Evolutionary conservation across 371 early-diverging fungal species (phyloP).

Genomic region (Lichtheimia hyalospora): DNA sequence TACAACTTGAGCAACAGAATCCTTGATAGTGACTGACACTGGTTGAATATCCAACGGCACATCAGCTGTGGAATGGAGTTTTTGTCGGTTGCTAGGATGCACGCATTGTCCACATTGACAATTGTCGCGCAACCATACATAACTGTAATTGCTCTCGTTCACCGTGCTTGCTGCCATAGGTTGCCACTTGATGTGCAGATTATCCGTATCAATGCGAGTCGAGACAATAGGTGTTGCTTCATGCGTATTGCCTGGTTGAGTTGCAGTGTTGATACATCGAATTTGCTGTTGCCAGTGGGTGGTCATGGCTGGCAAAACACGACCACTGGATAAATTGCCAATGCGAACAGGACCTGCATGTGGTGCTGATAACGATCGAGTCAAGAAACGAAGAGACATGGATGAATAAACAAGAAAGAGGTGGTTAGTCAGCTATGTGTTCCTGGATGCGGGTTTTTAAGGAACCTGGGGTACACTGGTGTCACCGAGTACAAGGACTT

Average conservation of each 20-base stretch:
- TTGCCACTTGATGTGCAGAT: slow-evolving; percentile 27
- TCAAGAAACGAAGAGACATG: background rate
- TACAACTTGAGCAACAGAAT: slow-evolving; percentile 34
- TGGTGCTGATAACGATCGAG: background rate
- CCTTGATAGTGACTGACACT: slow-evolving; percentile 19
- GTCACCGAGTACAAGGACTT: background rate
- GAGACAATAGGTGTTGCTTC: background rate
- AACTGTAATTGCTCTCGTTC: slow-evolving; percentile 38
- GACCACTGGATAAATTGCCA: background rate
- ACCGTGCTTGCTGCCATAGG: background rate
- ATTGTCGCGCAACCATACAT: slow-evolving; percentile 82
- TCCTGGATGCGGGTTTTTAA: background rate
- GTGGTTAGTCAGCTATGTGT: background rate
- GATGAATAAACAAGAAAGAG: background rate
- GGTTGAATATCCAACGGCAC: slow-evolving; percentile 59
- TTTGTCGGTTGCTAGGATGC: slow-evolving; percentile 77
- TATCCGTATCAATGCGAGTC: slow-evolving; percentile 10
- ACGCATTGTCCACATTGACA: slow-evolving; percentile 75
- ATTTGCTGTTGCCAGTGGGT: background rate
- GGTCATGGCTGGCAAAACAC: background rate
- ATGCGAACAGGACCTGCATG: background rate
- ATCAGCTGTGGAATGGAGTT: slow-evolving; percentile 79
- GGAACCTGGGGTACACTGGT: background rate
- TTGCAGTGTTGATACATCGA: background rate
- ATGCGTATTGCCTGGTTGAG: background rate